Conservation (phyloP, 495 filamentous ascomycete species). For the Schizothecium vesticola region DNA sequence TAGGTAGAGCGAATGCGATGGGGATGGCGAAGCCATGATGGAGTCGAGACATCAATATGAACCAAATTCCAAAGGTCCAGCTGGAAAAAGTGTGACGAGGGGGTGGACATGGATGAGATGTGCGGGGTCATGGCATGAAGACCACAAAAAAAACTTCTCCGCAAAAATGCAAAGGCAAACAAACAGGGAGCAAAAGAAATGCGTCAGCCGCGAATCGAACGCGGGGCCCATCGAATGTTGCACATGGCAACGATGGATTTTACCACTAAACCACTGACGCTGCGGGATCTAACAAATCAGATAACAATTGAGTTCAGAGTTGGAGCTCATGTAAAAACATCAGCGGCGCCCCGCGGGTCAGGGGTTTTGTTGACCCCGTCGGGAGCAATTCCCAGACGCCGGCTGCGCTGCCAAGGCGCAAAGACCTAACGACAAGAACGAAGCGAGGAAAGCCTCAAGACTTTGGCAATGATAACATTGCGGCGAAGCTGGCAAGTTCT, state of each 20-base stretch:
- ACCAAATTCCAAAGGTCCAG: not conserved
- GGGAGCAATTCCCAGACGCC: not conserved
- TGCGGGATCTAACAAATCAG: not conserved
- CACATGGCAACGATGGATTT: not conserved
- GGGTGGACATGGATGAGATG: no score
- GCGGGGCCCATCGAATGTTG: slow-evolving; percentile 42
- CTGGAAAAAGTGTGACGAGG: not conserved
- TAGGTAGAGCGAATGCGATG: no score
- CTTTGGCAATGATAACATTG: not conserved
- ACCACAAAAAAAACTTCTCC: not conserved
- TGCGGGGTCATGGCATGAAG: not conserved
- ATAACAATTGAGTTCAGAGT: not conserved
- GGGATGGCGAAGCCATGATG: not conserved
- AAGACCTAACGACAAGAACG: not conserved
- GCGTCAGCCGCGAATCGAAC: slow-evolving; percentile 43
- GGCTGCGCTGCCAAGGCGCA: not conserved
- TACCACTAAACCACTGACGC: not conserved
- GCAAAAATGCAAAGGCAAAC: no score
- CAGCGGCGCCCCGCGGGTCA: no score
- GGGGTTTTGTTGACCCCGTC: not conserved
- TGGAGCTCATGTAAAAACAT: not conserved
- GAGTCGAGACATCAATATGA: not conserved
- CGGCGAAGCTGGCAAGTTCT: not conserved
- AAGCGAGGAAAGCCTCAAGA: not conserved
- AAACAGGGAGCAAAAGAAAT: not conserved